A percentile compares a stretch with the other conserved stretches of the same genome.
Evolutionary conservation across 1,284 basidiomycete species (phyloP).

Genomic region (Fomitopsis palustris): DNA sequence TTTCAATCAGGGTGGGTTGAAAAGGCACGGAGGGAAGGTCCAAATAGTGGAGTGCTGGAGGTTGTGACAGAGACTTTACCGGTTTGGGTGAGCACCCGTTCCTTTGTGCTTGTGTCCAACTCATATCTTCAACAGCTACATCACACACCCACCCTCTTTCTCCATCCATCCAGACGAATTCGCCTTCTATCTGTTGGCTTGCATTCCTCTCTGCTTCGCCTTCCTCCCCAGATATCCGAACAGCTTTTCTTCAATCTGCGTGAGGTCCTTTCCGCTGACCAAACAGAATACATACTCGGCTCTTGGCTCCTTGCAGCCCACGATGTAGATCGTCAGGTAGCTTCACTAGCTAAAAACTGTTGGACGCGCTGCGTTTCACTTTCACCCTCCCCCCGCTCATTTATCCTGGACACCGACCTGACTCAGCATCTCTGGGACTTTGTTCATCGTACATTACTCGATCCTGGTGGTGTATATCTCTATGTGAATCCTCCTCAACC

Average conservation of each 20-base stretch:
- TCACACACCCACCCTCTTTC: constrained; percentile 78
- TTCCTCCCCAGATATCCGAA: constrained; percentile 44
- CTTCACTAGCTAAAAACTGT: constrained; percentile 44
- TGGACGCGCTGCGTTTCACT: constrained; percentile 47
- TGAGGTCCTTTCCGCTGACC: constrained; percentile 50
- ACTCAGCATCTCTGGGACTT: constrained; percentile 43
- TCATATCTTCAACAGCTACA: constrained; percentile 57
- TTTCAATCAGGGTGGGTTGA: constrained; percentile 71
- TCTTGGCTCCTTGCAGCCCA: constrained; percentile 76
- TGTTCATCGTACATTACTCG: constrained; percentile 53
- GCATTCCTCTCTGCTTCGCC: constrained; percentile 65
- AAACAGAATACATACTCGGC: constrained; percentile 72
- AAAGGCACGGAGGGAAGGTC: constrained; percentile 36
- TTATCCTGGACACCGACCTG: constrained; percentile 36
- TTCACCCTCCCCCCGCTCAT: constrained; percentile 17
- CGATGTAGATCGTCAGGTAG: constrained; percentile 70
- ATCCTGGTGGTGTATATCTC: constrained; percentile 62
- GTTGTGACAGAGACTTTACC: constrained; percentile 68
- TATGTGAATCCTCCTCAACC: constrained; percentile 69
- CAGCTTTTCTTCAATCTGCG: constrained; percentile 58
- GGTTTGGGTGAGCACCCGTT: constrained; percentile 74
- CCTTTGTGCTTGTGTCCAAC: neutral
- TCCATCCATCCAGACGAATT: constrained; percentile 80
- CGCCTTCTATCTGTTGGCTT: constrained; percentile 67
- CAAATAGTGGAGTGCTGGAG: constrained; percentile 41